A percentile compares a stretch with the other conserved stretches of the same genome.
Conservation (phyloP, 139 green algal genomes). For the Chlorella sp. region DNA sequence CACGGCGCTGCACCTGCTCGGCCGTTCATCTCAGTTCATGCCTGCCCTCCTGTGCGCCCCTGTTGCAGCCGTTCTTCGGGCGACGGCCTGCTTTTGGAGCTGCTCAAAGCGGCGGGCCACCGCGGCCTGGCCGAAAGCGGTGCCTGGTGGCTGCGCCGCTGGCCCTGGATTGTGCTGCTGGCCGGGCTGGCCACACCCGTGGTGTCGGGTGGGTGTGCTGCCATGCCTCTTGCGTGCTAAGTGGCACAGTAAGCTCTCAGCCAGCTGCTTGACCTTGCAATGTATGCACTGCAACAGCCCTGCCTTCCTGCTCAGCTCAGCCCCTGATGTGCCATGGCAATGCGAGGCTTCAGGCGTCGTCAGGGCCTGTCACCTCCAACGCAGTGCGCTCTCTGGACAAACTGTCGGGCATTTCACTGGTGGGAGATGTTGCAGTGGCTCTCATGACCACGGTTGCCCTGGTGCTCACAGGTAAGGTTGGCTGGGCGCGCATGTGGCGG, state of each 20-base stretch:
- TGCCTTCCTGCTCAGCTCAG: no score
- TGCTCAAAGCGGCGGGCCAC: neutral
- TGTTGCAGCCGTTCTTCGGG: neutral
- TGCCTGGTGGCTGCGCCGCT: slow-evolving; percentile 27
- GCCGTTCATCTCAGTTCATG: no score
- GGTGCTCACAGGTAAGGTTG: neutral
- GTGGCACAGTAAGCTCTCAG: no score
- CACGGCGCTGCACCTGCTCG: no score
- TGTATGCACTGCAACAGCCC: neutral
- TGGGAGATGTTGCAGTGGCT: neutral
- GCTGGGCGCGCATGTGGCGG: no score
- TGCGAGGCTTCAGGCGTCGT: no score
- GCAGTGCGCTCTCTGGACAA: slow-evolving; percentile 28
- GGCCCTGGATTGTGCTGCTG: slow-evolving; percentile 32
- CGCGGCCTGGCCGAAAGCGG: neutral
- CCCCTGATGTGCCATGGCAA: no score
- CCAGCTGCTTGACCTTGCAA: neutral
- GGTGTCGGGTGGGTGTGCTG: neutral
- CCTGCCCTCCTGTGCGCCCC: no score
- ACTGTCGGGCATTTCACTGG: slow-evolving; percentile 16
- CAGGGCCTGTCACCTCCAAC: neutral
- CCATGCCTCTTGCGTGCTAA: no score
- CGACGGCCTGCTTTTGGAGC: slow-evolving; percentile 8
- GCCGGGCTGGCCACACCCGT: neutral
- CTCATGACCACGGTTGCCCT: neutral